Base-by-base conservation (phyloP, 2,329 filamentous ascomycete genomes). In the Chrysoporthe puriensis region DNA sequence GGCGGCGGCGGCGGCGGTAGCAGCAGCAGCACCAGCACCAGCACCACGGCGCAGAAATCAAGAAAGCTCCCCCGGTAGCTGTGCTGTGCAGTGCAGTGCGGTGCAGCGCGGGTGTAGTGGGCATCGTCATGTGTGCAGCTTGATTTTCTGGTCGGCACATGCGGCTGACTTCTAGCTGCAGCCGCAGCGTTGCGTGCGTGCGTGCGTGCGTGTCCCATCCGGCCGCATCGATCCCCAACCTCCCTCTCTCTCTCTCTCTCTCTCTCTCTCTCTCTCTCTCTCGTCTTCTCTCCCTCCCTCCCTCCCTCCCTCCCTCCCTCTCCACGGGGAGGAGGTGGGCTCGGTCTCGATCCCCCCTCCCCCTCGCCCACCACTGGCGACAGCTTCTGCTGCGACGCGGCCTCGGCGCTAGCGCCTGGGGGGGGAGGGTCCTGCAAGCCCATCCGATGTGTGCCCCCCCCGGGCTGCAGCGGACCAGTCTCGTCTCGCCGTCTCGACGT, bases 111-210 rank as follows among this genome's bases (percentile, higher is more conserved):
- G 16, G 16, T 11, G 21, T 21, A 16, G 32, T 14, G 42, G n/a
- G 34, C 14, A 8, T 34, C 42, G 52, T 65, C 67, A 69, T 69
- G 63, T 69, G 63, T 26, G 21, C 21, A 54, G 16, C n/a, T 32
- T n/a, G 43, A 26, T 50, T 69, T 60, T 43, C 9, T 11, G 11
- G 18, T 21, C 57, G 64, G 64, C 40, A 63, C 56, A 69, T 69
- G 67, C 67, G 67, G 67, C 67, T 66, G 67, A 60, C 26, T 26
- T 66, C 52, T 60, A 36, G 59, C 34, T 48, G 43, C 43, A 21
- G 32, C 59, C 32, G 14, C 14, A 16, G 44, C 44, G 32, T 42
- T 18, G 14, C 9, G 36, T 5, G 36, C 36, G 26, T 26, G 36
- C 36, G 26, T 26, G 26, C 26, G 26, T 26, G 26, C 26, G 26